phyloP scores from a whole-genome alignment of 2,329 filamentous ascomycete genomes.

The Aureobasidium melanogenum region DNA sequence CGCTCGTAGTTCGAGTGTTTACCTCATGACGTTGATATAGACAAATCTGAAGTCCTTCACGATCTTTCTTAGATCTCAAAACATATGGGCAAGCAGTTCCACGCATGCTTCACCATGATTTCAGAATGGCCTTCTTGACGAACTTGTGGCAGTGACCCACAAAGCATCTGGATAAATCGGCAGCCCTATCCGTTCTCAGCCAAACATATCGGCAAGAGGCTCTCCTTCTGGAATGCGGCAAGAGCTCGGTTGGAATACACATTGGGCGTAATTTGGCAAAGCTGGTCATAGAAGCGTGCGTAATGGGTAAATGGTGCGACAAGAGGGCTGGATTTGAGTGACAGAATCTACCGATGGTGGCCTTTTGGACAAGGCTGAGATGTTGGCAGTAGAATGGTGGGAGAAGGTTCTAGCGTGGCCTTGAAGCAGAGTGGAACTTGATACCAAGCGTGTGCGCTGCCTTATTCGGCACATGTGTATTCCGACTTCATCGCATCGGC shows the following conservation, averaged over 20 bases:
- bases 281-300: not conserved
- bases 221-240: not conserved
- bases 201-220: not conserved
- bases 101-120: slow-evolving; percentile 3
- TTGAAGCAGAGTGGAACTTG: not conserved
- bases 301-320: not conserved
- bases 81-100: not conserved
- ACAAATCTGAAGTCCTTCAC: not conserved
- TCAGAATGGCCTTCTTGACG: not conserved
- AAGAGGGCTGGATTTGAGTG: not conserved
- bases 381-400: not conserved
- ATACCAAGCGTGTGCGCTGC: not conserved
- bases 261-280: not conserved
- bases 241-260: not conserved
- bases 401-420: slow-evolving; percentile 9
- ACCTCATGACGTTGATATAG: not conserved
- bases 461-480: not conserved
- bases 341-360: not conserved
- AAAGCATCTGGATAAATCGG: not conserved
- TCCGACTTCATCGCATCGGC: not conserved
- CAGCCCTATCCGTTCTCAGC: not conserved
- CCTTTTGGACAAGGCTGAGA: not conserved
- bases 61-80: not conserved
- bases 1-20: not conserved
- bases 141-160: not conserved